Evolutionary conservation across 192 early-diverging fungal genomes (phyloP), one percentile per base, ranked within the genome.

Genomic region (Diversispora eburnea): DNA sequence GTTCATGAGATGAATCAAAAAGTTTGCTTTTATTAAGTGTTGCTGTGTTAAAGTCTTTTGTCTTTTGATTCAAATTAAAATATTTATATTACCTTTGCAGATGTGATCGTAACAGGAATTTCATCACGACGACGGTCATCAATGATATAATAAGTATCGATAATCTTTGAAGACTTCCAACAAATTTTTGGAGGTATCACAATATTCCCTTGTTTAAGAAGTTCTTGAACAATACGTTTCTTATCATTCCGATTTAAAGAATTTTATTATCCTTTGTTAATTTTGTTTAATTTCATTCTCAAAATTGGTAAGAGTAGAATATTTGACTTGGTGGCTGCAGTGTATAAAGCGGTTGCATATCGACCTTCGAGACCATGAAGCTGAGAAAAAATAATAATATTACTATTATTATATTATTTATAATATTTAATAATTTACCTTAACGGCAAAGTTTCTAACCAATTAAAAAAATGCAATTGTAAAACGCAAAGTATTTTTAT

Each of bases 291-390:
- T 85, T 61, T 99, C 97, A 64, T 80, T 72, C 80, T 99, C 94
- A 47, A 99, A 93, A 20, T 84, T 77, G 10, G 91, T 84, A 73
- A 97, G 90, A 13, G 77, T 79, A 74, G n/a, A n/a, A n/a, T n/a
- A n/a, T 91, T 87, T 85, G 90, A 85, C 77, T 91, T 93, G 75
- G 90, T 84, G 20, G 97, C 97, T 69, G 97, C 97, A 62, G 91
- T 84, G 88, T 90, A 99, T 67, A 99, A 89, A 57, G 97, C 97
- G 13, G 95, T 96, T 61, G 97, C 95, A 81, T 99, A 99, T 77
- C 95, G 92, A 77, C 97, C 97, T 54, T 96, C 93, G 80, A 99
- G 91, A 64, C 95, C 95, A 86, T 93, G 90, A 62, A 99, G 86
- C 56, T 87, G 15, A 59, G 25, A 39, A n/a, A n/a, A n/a, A n/a